phyloP scores from a whole-genome alignment of 495 filamentous ascomycete species.

The Trichoderma reesei region DNA sequence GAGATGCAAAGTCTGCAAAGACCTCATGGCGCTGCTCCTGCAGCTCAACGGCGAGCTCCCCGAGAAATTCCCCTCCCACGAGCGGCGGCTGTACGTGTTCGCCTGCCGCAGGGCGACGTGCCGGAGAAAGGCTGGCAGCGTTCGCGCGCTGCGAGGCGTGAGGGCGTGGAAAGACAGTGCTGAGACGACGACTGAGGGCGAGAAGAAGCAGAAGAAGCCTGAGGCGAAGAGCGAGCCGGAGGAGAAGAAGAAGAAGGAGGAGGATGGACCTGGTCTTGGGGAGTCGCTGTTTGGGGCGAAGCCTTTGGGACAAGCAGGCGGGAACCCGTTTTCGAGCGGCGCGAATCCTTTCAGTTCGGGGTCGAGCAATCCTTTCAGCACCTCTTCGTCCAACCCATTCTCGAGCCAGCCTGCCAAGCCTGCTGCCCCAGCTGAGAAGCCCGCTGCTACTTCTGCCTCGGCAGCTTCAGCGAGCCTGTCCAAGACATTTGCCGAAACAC shows the following conservation, averaged over 20 bases:
- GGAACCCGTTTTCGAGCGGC: conserved; percentile 28
- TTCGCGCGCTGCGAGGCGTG: conserved; percentile 60
- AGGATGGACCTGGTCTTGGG: conserved; percentile 33
- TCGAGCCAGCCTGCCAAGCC: conserved; percentile 10
- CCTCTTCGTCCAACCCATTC: conserved; percentile 26
- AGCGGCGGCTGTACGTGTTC: conserved; percentile 78
- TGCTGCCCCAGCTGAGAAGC: conserved; percentile 17
- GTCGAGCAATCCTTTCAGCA: conserved; percentile 20
- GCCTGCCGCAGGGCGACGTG: conserved; percentile 70
- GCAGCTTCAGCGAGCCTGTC: conserved; percentile 35
- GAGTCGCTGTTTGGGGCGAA: conserved; percentile 46
- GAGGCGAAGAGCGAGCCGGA: conserved; percentile 11
- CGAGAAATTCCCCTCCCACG: conserved; percentile 72
- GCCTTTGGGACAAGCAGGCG: conserved; percentile 29
- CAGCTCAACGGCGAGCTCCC: conserved; percentile 89
- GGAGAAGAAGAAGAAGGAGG: conserved; percentile 9
- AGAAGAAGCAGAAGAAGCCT: conserved; percentile 15
- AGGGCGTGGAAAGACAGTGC: conserved; percentile 33
- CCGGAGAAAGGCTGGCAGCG: conserved; percentile 69
- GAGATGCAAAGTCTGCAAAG: conserved; percentile 82
- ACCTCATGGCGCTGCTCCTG: conserved; percentile 71
- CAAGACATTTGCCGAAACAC: conserved; percentile 58
- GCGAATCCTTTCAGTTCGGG: conserved; percentile 21
- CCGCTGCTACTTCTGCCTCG: conserved; percentile 19
- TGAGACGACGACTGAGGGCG: conserved; percentile 9